Evolutionary conservation across 805 yeast species (phyloP).

Genomic region (Candida boleticola): DNA sequence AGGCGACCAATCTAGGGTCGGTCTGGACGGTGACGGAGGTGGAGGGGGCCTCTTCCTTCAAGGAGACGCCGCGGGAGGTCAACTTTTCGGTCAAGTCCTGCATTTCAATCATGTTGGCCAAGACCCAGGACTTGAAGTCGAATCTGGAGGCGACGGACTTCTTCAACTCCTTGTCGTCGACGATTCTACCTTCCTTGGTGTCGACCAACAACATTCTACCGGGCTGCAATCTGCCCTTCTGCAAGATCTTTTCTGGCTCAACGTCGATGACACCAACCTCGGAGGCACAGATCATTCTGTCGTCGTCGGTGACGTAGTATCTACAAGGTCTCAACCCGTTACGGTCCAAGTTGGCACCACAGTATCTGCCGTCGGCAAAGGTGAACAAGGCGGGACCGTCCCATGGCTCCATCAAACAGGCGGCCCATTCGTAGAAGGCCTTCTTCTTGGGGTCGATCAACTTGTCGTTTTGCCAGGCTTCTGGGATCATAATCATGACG

Average conservation of each 20-base stretch:
- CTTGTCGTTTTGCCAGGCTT: slow-evolving; percentile 92
- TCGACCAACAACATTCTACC: slow-evolving; percentile 96
- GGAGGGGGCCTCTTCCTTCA: slow-evolving; percentile 21
- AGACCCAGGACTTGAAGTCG: slow-evolving; percentile 93
- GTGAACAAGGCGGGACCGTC: slow-evolving; percentile 98
- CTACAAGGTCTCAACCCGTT: slow-evolving; percentile 98
- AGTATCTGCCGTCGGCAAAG: slow-evolving; percentile 94
- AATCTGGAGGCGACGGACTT: slow-evolving; percentile 71
- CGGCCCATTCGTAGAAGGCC: slow-evolving; percentile 99
- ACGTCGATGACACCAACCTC: slow-evolving; percentile 97
- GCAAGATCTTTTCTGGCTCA: slow-evolving; percentile 75
- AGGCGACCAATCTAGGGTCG: slow-evolving; percentile 81
- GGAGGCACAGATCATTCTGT: slow-evolving; percentile 94
- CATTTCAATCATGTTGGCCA: slow-evolving; percentile 81
- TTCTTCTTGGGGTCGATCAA: slow-evolving; percentile 86
- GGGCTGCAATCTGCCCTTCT: slow-evolving; percentile 93
- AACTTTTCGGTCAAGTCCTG: slow-evolving; percentile 69
- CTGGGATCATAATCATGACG: slow-evolving; percentile 94
- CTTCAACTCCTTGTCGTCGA: slow-evolving; percentile 89
- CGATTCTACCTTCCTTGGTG: slow-evolving; percentile 88
- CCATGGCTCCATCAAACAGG: slow-evolving; percentile 99
- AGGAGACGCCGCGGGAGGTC: slow-evolving; percentile 31
- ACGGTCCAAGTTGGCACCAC: slow-evolving; percentile 97
- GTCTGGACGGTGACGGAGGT: slow-evolving; percentile 54
- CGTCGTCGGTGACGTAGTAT: slow-evolving; percentile 91